Base-by-base conservation (phyloP, 371 early-diverging fungal genomes). In the Apophysomyces variabilis region DNA sequence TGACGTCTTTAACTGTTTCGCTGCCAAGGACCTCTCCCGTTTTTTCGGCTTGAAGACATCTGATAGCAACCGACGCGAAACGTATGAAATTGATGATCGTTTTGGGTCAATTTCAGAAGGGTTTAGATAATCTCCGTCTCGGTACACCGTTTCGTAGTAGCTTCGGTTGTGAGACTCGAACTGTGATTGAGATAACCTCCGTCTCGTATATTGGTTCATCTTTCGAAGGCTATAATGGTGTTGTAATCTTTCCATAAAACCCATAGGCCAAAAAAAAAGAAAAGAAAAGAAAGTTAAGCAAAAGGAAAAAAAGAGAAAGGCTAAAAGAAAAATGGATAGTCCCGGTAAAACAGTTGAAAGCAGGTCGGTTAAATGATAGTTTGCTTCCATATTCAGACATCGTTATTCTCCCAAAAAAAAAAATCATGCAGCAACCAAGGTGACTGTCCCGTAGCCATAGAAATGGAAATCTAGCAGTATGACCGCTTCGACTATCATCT, bases 201-300 rank as follows among this genome's bases (percentile, higher is more conserved):
- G 72, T 58, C 66, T 72, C 4, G 82, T 82, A 50, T 79, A 82
- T 67, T 77, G 75, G 58, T 77, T 73, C 5, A 77, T 66, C 70
- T 77, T 75, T 14, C 70, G 67, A 37, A 79, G 64, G 35, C 75
- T 77, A 46, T 72, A 71, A 35, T 71, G 71, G 21, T 64, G 61
- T 47, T 67, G 68, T 6, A 82, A 50, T 62, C 73, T 77, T 3
- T 75, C 77, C 38, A 82, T 64, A 26, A 78, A 64, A 8, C 78
- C 78, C 81, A 80, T 80, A 32, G 8, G 26, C 35, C 6, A 41
- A 60, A 59, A 26, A 26, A 44, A 43, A 43, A 60, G 60, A 38
- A 32, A 63, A 46, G 37, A 57, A 59, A 64, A n/a, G 21, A 60
- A 39, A 46, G 60, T 21, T 45, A 57, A 58, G 59, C 21, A 18